Percentiles rank a stretch among this genome's conserved stretches.
These are phyloP conservation scores for Alternaria rosae DNA, from an alignment of 2,329 filamentous ascomycete species.

Conservation along the genomic window DNA sequence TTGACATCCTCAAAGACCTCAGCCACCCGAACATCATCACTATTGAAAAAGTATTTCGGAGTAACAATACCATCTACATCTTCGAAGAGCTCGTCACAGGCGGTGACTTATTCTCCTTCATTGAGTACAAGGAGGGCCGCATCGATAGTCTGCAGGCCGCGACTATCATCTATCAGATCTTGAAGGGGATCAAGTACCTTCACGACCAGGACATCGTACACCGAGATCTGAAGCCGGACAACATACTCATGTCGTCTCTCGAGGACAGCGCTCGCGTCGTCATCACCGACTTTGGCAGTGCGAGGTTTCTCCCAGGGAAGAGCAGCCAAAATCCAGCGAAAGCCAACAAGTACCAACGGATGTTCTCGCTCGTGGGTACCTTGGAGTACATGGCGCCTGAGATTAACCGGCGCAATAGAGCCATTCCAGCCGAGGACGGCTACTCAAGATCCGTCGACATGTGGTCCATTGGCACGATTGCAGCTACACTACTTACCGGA, in stretches of 20 bases:
- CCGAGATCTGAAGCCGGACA: slow-evolving; percentile 70
- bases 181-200: slow-evolving; percentile 66
- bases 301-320: slow-evolving; percentile 50
- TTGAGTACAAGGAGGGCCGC: slow-evolving; percentile 58
- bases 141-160: slow-evolving; percentile 61
- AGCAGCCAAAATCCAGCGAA: background rate
- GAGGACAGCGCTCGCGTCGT: slow-evolving; percentile 61
- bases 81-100: slow-evolving; percentile 67
- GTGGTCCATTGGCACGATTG: slow-evolving; percentile 67
- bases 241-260: slow-evolving; percentile 66
- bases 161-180: slow-evolving; percentile 62
- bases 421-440: slow-evolving; percentile 44
- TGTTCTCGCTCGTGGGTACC: slow-evolving; percentile 65
- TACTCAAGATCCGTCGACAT: slow-evolving; percentile 68
- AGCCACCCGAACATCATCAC: slow-evolving; percentile 68
- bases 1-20: slow-evolving; percentile 60
- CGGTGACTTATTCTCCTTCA: slow-evolving; percentile 68
- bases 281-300: slow-evolving; percentile 68
- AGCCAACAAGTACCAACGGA: slow-evolving; percentile 46
- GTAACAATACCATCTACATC: slow-evolving; percentile 63
- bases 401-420: slow-evolving; percentile 44
- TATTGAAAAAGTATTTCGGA: slow-evolving; percentile 64
- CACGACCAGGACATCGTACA: slow-evolving; percentile 65
- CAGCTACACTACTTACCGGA: slow-evolving; percentile 61
- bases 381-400: slow-evolving; percentile 64